Evolutionary conservation across 164 flowering plant species (phyloP), one percentile per base, ranked within the genome.

Genomic region (Macadamia tetraphylla): DNA sequence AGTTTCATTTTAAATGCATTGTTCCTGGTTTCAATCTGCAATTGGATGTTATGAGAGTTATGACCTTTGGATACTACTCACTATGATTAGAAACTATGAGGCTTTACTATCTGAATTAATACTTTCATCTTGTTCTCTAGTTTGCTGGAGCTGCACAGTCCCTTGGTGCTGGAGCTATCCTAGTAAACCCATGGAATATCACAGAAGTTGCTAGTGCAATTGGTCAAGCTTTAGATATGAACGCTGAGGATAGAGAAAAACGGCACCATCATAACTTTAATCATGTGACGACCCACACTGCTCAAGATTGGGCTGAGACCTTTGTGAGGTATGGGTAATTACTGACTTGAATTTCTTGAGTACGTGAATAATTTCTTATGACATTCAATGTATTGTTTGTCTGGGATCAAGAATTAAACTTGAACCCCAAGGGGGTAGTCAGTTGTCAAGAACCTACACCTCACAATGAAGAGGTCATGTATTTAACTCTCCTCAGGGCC

Each of bases 111-210:
- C 18, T 29, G 12, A 29, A 60, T 62, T 68, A 13, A 63, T 58
- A 17, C 55, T 59, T 73, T 68, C 29, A 52, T 15, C 68, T 58
- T 68, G 15, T 58, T 70, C 53, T 76, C 40, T 75, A 94, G 99
- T 94, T 94, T 82, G 99, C 99, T 40, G 99, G 99, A 66, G 99
- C 99, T 65, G 99, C 99, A 59, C 99, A 94, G 75, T 92, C 97
- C 66, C 86, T 94, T 31, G 99, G 97, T 74, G 99, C 99, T 58
- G 99, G 99, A 60, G 97, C 99, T 53, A 83, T 92, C 63, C 85
- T 94, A 29, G 97, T 94, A 58, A 94, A 94, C 71, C 99, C 99
- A 0, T 92, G 99, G 99, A 94, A 94, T 73, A 83, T 94, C 62
- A 90, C 95, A 17, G 94, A 94, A 76, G 95, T 94, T 73, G 93